Percentiles rank a stretch among this genome's conserved stretches.
Conservation (phyloP, 2,329 filamentous ascomycete genomes). For the Ilyonectria mors-panacis region DNA sequence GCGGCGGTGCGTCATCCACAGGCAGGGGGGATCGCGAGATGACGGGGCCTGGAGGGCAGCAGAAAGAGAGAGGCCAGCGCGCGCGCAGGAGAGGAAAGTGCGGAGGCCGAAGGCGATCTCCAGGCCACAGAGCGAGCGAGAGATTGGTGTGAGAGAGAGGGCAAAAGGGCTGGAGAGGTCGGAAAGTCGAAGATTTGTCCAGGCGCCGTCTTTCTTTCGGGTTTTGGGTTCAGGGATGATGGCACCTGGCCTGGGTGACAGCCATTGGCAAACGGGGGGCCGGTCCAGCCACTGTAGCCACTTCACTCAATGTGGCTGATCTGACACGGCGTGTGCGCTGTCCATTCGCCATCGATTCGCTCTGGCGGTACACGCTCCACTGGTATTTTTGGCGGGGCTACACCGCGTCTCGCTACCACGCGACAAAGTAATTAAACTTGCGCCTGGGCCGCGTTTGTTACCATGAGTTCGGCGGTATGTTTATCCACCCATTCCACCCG, state of each 20-base stretch:
- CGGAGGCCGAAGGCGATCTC: slow-evolving; percentile 39
- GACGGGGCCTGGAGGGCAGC: slow-evolving; percentile 28
- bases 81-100: slow-evolving; percentile 31
- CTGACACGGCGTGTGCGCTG: slow-evolving; percentile 12
- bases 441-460: not conserved
- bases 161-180: slow-evolving; percentile 41
- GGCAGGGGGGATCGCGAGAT: slow-evolving; percentile 38
- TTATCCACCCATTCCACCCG: slow-evolving; percentile 7
- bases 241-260: slow-evolving; percentile 17
- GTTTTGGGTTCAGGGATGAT: slow-evolving; percentile 49
- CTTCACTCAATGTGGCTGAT: slow-evolving; percentile 11
- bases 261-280: slow-evolving; percentile 29
- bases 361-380: slow-evolving; percentile 11
- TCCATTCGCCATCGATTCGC: not conserved
- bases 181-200: slow-evolving; percentile 48
- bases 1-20: slow-evolving; percentile 46
- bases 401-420: slow-evolving; percentile 22
- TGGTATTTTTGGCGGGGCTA: slow-evolving; percentile 22
- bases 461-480: not conserved
- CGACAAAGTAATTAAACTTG: slow-evolving; percentile 27
- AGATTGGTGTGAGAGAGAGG: slow-evolving; percentile 40
- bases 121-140: slow-evolving; percentile 33
- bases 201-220: slow-evolving; percentile 36
- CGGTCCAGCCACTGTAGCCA: slow-evolving; percentile 30
- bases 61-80: slow-evolving; percentile 30